Evolutionary conservation across 805 yeast genomes (phyloP), one percentile per base, ranked within the genome.

Genomic region (Barnettozyma sucrosica): DNA sequence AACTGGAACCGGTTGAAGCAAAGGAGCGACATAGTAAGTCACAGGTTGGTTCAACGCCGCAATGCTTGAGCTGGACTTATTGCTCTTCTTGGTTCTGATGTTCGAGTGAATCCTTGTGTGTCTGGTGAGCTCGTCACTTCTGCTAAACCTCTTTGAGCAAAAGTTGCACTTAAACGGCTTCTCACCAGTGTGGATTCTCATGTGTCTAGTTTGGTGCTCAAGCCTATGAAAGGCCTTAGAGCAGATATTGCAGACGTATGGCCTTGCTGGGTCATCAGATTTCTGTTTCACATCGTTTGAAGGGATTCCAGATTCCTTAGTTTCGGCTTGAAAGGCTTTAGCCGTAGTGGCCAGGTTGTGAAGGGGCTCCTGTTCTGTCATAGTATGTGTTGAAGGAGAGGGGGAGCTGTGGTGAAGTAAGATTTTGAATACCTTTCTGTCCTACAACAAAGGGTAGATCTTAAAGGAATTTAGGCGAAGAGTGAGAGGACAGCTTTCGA

Each of bases 161-260:
- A 77, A 88, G 18, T 81, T 76, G 66, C 97, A 89, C 43, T 80
- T 81, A 62, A 86, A 93, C 2, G 96, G 96, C 63, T 88, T 86
- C 64, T 89, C 96, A 43, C 97, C 97, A 0, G 97, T 89, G 67
- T 89, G 96, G 9, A 96, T 89, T 49, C 96, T 73, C 55, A 89
- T 84, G 64, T 89, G 97, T 55, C 97, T 76, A 11, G 95, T 89
- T 62, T 87, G 95, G 65, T 89, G 97, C 65, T 89, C 97, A 42
- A 89, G 70, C 51, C 96, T 75, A 64, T 87, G 92, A 64, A 89
- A 89, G 9, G 95, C 88, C 68, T 88, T 86, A 44, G 79, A 81
- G 66, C 97, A 89, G 57, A 85, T 72, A 19, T 90, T 83, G 60
- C 97, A 89, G 57, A 81, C 80, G 71, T 85, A 89, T 3, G 96